Base-by-base conservation (phyloP, 1,284 basidiomycete species). In the Anthracocystis panici-leucophaei region DNA sequence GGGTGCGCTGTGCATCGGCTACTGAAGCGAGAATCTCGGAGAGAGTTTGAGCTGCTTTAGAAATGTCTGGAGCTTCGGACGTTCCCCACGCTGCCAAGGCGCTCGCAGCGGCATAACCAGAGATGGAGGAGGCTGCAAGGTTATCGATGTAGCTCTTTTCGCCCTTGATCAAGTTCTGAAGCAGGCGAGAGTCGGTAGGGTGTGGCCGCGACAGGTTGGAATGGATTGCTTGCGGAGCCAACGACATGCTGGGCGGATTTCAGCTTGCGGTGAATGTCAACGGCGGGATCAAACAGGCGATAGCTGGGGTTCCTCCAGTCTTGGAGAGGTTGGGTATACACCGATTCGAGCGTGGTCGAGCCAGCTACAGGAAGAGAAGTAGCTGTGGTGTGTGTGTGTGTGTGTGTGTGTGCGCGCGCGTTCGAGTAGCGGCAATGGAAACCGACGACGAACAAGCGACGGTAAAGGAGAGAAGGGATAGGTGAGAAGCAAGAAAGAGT, bases 31-130 rank as follows among this genome's bases (percentile, higher is more conserved):
- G 79, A 57, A 85, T 81, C 41, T 82, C 79, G 27, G 85, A 72
- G 46, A 87, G 82, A 25, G 72, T 68, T 27, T 83, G 77, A n/a
- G 85, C 77, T 18, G 85, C 82, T 51, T 82, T 77, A 20, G 80
- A 80, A 33, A 85, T 78, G 61, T 84, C 84, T 2, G 80, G 77
- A 16, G 82, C 80, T 64, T 86, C 85, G 16, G 83, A 82, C 23
- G 86, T 85, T 51, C 86, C 86, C 86, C 86, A 87, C 2, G 86
- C 85, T 35, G 81, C 81, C 55, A 87, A 67, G 4, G 86, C 84
- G 25, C 84, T 79, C 10, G 83, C 80, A 10, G 86, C 86, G 23
- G 78, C 77, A 44, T 74, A 57, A 18, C 68, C 62, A 11, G 78
- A 68, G 6, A 61, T 35, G 42, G 82, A 78, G 5, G 75, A 57